Percentiles rank a stretch among this genome's conserved stretches.
Evolutionary conservation across 169 alveolate genomes (phyloP).

Genomic region (Babesia gibsoni): DNA sequence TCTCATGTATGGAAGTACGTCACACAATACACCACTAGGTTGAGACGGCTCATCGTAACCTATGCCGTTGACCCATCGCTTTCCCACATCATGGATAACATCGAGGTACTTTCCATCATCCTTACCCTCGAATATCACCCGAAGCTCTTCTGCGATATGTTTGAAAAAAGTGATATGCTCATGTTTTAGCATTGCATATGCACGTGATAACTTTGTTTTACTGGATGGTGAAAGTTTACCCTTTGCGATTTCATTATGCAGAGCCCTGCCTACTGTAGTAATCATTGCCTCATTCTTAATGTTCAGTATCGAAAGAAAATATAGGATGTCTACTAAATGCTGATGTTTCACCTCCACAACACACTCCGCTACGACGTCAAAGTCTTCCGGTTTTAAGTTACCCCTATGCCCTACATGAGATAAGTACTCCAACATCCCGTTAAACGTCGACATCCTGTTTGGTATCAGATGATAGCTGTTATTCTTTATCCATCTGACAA

Average conservation of each 20-base stretch:
- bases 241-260: slow-evolving; percentile 46
- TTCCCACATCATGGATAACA: neutral
- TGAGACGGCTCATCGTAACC: slow-evolving; percentile 2
- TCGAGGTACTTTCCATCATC: slow-evolving; percentile 49
- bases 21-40: slow-evolving; percentile 50
- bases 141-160: slow-evolving; percentile 50
- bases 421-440: slow-evolving; percentile 42
- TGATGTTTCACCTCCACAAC: neutral
- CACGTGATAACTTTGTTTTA: slow-evolving; percentile 51
- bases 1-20: slow-evolving; percentile 9
- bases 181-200: slow-evolving; percentile 48
- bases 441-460: neutral
- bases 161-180: slow-evolving; percentile 62
- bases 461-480: slow-evolving; percentile 20
- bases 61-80: slow-evolving; percentile 14
- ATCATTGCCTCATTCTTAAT: slow-evolving; percentile 33
- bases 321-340: slow-evolving; percentile 20
- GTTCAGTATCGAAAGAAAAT: slow-evolving; percentile 18
- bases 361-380: slow-evolving; percentile 28
- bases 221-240: slow-evolving; percentile 34
- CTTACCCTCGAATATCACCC: slow-evolving; percentile 24
- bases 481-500: slow-evolving; percentile 5
- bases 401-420: neutral
- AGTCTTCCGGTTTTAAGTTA: slow-evolving; percentile 2
- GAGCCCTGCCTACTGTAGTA: slow-evolving; percentile 3